Base-by-base conservation (phyloP, 352 stramenopile species). In the Globisporangium nagaii region DNA sequence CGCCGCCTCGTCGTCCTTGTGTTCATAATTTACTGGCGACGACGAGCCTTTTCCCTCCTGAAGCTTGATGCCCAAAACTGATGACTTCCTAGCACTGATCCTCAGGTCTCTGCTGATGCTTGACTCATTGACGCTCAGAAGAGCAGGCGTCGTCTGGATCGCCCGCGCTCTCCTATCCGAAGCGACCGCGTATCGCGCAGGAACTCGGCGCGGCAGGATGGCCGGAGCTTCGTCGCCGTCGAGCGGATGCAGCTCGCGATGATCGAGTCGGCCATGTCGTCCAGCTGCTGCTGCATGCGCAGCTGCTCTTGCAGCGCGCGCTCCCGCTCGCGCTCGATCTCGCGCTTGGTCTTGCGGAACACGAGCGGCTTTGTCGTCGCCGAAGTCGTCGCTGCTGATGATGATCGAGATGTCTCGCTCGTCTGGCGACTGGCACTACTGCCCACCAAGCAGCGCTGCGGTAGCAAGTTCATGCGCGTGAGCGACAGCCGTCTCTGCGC, bases 301-400 rank as follows among this genome's bases (percentile, higher is more conserved):
- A 66, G 40, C 31, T 43, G 49, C 47, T 75, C 52, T 35, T 70
- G 32, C 4, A 35, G 52, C 9, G 34, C 60, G 49, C 56, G 56
- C n/a, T 75, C 62, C 24, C 63, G 58, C 44, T 84, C 71, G 31
- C 68, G 59, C 31, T 84, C 68, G 7, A 81, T 55, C 51, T 84
- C 73, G 1, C 68, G 64, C 56, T 81, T 84, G 17, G 73, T 84
- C 54, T 81, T 84, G 19, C 73, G 62, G 32, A 81, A 84, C 31
- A 76, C 60, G 0, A 84, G 47, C 10, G 65, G 70, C 30, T 75
- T 79, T 8, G 51, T 32, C 4, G 42, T 25, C 27, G 60, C 56
- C 30, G 40, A 56, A 47, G 54, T 58, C 25, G 47, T 24, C 0
- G 57, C 41, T 3, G 25, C 20, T 7, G 53, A 34, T 22, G 62